phyloP scores from a whole-genome alignment of 495 filamentous ascomycete species.

The Penicillium soppii region DNA sequence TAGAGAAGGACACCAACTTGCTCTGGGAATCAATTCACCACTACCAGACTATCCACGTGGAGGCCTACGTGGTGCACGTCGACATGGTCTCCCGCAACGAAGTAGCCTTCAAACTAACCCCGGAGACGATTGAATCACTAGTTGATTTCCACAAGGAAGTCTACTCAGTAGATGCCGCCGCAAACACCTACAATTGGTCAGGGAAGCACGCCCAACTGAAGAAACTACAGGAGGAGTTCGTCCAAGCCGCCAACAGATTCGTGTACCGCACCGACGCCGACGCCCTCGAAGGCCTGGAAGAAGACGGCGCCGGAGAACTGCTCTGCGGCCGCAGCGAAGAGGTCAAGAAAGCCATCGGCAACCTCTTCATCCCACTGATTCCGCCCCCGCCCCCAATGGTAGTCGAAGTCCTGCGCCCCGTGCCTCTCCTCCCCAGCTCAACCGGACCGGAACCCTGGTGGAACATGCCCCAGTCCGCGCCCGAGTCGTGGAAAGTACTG shows the following conservation, averaged over 20 bases:
- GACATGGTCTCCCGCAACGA: slow-evolving; percentile 98
- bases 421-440: slow-evolving; percentile 84
- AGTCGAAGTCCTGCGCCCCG: slow-evolving; percentile 84
- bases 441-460: slow-evolving; percentile 78
- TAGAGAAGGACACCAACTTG: slow-evolving; percentile 82
- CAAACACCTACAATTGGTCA: slow-evolving; percentile 90
- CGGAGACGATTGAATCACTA: slow-evolving; percentile 90
- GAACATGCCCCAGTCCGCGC: slow-evolving; percentile 60
- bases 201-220: slow-evolving; percentile 96
- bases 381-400: slow-evolving; percentile 91
- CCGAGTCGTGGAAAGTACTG: slow-evolving; percentile 91
- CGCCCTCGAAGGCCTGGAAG: slow-evolving; percentile 92
- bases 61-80: slow-evolving; percentile 98
- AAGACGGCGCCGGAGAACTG: slow-evolving; percentile 93
- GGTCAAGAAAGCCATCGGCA: slow-evolving; percentile 84
- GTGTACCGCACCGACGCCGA: slow-evolving; percentile 89
- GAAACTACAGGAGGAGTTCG: slow-evolving; percentile 96
- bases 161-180: slow-evolving; percentile 86
- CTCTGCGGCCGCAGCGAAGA: slow-evolving; percentile 90
- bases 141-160: slow-evolving; percentile 98
- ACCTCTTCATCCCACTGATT: slow-evolving; percentile 82
- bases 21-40: slow-evolving; percentile 90
- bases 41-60: slow-evolving; percentile 90
- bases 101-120: slow-evolving; percentile 97
- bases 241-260: slow-evolving; percentile 96